Evolutionary conservation across 768 basidiomycete species (phyloP).

Genomic region (Daedaleopsis sinensis): DNA sequence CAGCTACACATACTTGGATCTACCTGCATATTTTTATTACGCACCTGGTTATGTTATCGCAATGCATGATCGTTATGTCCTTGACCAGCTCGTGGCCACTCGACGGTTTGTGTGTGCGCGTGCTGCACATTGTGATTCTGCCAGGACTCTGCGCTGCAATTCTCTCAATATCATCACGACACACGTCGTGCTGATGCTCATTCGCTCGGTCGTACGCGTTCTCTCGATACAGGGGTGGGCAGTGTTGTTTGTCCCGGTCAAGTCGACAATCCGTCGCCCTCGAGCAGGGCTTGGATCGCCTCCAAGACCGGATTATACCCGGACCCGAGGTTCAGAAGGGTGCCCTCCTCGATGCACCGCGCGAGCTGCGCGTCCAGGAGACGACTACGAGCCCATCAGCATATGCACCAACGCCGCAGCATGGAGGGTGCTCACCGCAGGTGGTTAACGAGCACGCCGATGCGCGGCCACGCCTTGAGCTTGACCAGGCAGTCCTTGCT

Average conservation of each 20-base stretch:
- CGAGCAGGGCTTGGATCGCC: slow-evolving; percentile 44
- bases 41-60: neutral
- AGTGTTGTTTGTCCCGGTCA: too few species aligned
- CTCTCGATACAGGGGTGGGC: too few species aligned
- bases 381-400: slow-evolving; percentile 42
- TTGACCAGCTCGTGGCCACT: too few species aligned
- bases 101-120: too few species aligned
- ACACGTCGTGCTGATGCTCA: too few species aligned
- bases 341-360: slow-evolving; percentile 66
- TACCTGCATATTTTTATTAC: neutral
- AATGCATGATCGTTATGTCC: neutral
- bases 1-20: neutral
- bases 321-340: slow-evolving; percentile 42
- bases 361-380: slow-evolving; percentile 71
- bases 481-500: slow-evolving; percentile 57
- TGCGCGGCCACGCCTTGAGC: slow-evolving; percentile 84
- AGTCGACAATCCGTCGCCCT: slow-evolving; percentile 37
- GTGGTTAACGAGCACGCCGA: slow-evolving; percentile 88
- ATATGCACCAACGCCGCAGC: neutral
- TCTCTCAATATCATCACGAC: too few species aligned
- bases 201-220: too few species aligned
- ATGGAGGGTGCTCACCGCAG: slow-evolving; percentile 56
- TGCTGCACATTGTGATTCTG: too few species aligned
- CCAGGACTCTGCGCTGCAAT: too few species aligned
- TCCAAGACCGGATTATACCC: slow-evolving; percentile 54